These are phyloP conservation scores for Begonia loranthoides DNA, from an alignment of 306 rosid species.

Conservation along the genomic window DNA sequence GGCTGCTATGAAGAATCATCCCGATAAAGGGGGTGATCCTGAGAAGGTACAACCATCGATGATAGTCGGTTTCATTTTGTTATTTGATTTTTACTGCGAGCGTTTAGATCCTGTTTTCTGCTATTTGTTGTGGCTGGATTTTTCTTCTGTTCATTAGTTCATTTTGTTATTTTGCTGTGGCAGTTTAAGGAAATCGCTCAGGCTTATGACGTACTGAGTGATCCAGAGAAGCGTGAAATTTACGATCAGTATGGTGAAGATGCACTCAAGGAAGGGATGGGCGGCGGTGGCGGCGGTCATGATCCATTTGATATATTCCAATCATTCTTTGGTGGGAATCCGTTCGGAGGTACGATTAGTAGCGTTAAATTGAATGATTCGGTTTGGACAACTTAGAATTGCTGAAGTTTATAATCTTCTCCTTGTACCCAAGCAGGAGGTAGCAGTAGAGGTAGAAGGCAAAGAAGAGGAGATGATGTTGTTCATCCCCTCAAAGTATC, in stretches of 20 bases:
- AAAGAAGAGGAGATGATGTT: slow-evolving; percentile 71
- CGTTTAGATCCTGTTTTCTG: neutral
- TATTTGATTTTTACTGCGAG: neutral
- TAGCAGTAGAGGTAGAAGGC: slow-evolving; percentile 62
- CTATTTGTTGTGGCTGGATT: neutral
- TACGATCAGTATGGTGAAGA: slow-evolving; percentile 92
- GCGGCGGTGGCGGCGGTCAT: slow-evolving; percentile 45
- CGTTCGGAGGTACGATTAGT: slow-evolving; percentile 31
- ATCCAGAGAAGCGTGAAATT: slow-evolving; percentile 77
- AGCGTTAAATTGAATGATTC: too few species aligned
- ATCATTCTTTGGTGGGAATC: slow-evolving; percentile 61
- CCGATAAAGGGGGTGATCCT: slow-evolving; percentile 90
- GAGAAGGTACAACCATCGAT: slow-evolving; percentile 32
- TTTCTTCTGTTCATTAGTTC: neutral
- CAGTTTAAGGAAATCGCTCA: slow-evolving; percentile 86
- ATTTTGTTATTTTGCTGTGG: neutral
- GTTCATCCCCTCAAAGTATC: slow-evolving; percentile 72
- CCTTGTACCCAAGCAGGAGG: slow-evolving; percentile 27
- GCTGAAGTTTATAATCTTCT: neutral
- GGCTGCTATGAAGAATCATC: slow-evolving; percentile 84
- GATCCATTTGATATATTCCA: slow-evolving; percentile 75
- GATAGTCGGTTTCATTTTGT: neutral
- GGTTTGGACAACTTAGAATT: too few species aligned
- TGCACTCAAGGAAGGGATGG: slow-evolving; percentile 84
- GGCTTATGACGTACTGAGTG: slow-evolving; percentile 76